A percentile compares a stretch with the other conserved stretches of the same genome.
phyloP scores from a whole-genome alignment of 1,139 yeast genomes.

The Saccharomycopsis crataegensis region DNA sequence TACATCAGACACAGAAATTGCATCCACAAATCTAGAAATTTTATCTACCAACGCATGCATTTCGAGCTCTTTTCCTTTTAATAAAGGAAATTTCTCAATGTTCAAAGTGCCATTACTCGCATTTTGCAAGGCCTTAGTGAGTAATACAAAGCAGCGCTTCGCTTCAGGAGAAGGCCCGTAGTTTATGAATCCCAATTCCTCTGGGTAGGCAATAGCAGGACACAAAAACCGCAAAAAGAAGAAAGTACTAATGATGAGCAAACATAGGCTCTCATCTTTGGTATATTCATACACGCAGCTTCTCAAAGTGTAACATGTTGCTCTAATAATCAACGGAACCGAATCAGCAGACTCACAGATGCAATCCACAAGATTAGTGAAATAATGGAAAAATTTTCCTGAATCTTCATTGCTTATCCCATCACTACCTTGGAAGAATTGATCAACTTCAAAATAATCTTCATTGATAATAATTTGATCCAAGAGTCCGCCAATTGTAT shows the following conservation, averaged over 20 bases:
- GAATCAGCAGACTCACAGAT: constrained; percentile 47
- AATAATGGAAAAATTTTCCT: constrained; percentile 48
- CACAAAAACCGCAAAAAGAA: constrained; percentile 78
- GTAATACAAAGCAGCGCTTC: constrained; percentile 67
- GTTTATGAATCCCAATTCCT: constrained; percentile 37
- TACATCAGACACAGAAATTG: neutral
- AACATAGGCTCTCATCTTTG: constrained; percentile 56
- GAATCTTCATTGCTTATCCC: constrained; percentile 39
- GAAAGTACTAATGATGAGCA: constrained; percentile 80
- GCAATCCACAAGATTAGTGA: constrained; percentile 52
- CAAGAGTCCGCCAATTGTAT: constrained; percentile 48
- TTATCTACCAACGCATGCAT: constrained; percentile 20
- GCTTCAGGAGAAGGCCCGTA: constrained; percentile 30
- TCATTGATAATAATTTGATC: constrained; percentile 43
- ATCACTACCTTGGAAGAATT: constrained; percentile 23
- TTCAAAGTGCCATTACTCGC: constrained; percentile 73
- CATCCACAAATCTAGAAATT: constrained; percentile 19
- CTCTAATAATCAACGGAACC: constrained; percentile 68
- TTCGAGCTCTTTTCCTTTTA: constrained; percentile 20
- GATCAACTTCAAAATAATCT: constrained; percentile 64
- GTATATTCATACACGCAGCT: constrained; percentile 42
- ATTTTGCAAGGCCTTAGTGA: constrained; percentile 81
- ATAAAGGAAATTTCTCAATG: constrained; percentile 50
- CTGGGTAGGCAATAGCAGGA: constrained; percentile 86
- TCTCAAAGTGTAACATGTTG: constrained; percentile 67